Base-by-base conservation (phyloP, 1,139 yeast genomes). In the Suhomyces kunorum region DNA sequence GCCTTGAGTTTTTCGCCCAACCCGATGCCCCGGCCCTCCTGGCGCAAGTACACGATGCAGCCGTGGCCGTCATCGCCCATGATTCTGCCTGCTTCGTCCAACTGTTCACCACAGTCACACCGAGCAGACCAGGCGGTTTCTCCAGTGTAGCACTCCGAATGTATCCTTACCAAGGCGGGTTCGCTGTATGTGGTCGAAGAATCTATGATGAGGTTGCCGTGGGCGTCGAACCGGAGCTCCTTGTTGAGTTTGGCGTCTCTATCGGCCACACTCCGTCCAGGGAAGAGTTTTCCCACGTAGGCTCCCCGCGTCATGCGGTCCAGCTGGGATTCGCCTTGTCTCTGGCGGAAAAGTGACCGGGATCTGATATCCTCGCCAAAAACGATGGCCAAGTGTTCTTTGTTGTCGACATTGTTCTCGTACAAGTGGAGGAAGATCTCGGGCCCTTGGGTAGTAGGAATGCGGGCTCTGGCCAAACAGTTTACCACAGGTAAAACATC, bases 61-160 rank as follows among this genome's bases (percentile, higher is more conserved):
- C 98, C 98, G 51, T 81, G 85, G 12, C 96, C 97, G 32, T 73
- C 74, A 39, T 76, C 69, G 5, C 96, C 95, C 90, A 94, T 92
- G 32, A 87, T 66, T 47, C 95, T 76, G 7, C 98, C 98, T 1
- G 98, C 98, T 63, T 94, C 97, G 63, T 92, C 97, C 53, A 94
- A 87, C 68, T 94, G 98, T 63, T 94, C 98, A 11, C 98, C 99
- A 65, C 99, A 94, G 64, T 94, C 98, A 63, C 98, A 94, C 40
- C 99, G 77, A 2, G 98, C 98, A 44, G 94, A 82, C 97, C 98
- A 94, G 9, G 98, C 98, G 1, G 97, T 92, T 61, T 94, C 99
- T 6, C 98, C 98, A 0, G 99, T 94, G 66, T 92, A 94, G 63
- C 98, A 94, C 60, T 94, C 99, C 5, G 96, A 87, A 59, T 94